Evolutionary conservation across 2,329 filamentous ascomycete species (phyloP).

Genomic region (Ustulina deusta): DNA sequence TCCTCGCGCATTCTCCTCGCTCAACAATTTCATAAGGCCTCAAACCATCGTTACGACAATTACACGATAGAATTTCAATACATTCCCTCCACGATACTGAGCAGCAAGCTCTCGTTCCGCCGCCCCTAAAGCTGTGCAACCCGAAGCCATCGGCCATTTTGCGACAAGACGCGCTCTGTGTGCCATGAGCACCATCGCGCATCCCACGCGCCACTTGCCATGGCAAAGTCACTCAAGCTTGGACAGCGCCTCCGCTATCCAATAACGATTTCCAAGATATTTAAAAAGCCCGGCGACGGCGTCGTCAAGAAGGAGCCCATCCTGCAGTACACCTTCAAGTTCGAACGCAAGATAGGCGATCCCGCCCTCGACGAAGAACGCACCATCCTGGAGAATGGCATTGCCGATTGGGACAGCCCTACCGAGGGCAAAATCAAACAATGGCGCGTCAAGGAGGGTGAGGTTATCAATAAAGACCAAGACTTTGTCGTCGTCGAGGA

Average conservation of each 20-base stretch:
- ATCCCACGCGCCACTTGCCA: constrained; percentile 39
- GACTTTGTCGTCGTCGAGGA: constrained; percentile 84
- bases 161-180: constrained; percentile 39
- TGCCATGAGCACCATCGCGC: constrained; percentile 44
- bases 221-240: constrained; percentile 63
- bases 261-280: constrained; percentile 88
- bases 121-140: constrained; percentile 16
- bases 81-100: not conserved
- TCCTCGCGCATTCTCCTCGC: not conserved
- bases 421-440: constrained; percentile 81
- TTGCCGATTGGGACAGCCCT: constrained; percentile 83
- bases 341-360: constrained; percentile 80
- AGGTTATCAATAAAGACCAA: constrained; percentile 70
- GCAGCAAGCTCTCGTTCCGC: constrained; percentile 9
- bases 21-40: no score
- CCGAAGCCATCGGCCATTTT: constrained; percentile 18
- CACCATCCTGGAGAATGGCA: constrained; percentile 76
- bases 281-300: constrained; percentile 79
- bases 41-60: not conserved
- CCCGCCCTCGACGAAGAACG: constrained; percentile 68
- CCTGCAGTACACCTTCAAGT: constrained; percentile 89
- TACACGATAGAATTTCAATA: not conserved
- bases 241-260: constrained; percentile 84
- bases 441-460: constrained; percentile 80
- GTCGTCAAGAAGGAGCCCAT: constrained; percentile 82